Base-by-base conservation (phyloP, 2,329 filamentous ascomycete genomes). In the Ceratocystis variospora region DNA sequence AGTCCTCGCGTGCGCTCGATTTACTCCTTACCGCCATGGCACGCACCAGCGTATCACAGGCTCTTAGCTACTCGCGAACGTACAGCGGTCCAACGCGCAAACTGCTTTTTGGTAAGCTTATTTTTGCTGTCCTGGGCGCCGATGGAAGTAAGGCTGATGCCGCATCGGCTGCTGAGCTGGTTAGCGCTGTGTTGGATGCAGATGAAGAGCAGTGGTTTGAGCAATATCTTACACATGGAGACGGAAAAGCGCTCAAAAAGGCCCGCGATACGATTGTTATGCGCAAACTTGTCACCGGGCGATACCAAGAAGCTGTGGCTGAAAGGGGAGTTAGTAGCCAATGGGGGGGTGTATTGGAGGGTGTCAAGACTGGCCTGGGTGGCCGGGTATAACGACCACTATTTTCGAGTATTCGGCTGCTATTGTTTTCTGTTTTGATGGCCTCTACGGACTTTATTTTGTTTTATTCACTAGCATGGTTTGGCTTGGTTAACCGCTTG, bases 161-260 rank as follows among this genome's bases (percentile, higher is more conserved):
- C 2, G 77, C 80, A 17, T 81, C 83, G 19, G 84, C 85, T 0
- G 81, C 84, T 59, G 87, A 93, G 73, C 78, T 95, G 0, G 81
- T 90, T 7, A 86, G 87, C 68, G 75, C 93, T 68, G 88, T 89
- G 0, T 82, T 95, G n/a, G 84, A 84, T 67, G 73, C 78, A 1
- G 77, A 82, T 19, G 90, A 96, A 72, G 88, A 92, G 72, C 73
- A 73, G 3, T 93, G 88, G 87, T 84, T 95, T 69, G 84, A 87
- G 70, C 82, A 87, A 31, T 87, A 82, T 67, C 76, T 95, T 46
- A 78, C 83, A 0, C 77, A 78, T 3, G 87, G 87, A 10, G 83
- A 84, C 57, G 88, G 87, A 1, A 84, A 83, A 71, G 80, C 78
- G 53, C 76, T 87, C 6, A 83, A 81, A 69, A 83, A 82, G 28